Conservation (phyloP, 2,329 filamentous ascomycete species). For the Fusarium gaditjirri region DNA sequence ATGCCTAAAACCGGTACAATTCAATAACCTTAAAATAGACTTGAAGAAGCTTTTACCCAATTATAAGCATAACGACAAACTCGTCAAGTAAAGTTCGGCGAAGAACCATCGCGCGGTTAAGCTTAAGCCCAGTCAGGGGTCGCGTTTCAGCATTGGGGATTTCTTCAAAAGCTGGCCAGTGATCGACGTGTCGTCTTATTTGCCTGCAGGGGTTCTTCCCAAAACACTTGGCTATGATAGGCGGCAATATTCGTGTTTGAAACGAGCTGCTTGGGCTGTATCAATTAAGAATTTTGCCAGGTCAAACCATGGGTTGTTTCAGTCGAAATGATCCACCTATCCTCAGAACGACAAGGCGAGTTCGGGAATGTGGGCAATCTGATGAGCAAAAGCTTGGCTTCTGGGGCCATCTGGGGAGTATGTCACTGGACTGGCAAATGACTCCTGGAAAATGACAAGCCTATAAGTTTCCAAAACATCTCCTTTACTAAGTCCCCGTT, state of each 20-base stretch:
- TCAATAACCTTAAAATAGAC: not conserved
- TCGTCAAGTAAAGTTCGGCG: not conserved
- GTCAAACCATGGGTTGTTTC: conserved; percentile 34
- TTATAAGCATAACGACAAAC: not conserved
- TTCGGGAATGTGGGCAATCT: not conserved
- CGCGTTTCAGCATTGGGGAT: conserved; percentile 22
- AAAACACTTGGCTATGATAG: conserved; percentile 8
- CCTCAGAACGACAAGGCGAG: not conserved
- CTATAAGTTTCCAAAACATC: conserved; percentile 28
- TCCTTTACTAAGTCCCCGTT: not conserved
- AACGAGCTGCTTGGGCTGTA: conserved; percentile 21
- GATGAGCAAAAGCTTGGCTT: not conserved
- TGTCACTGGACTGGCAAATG: conserved; percentile 18
- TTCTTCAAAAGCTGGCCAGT: not conserved
- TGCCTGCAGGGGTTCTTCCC: not conserved
- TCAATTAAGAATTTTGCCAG: conserved; percentile 34
- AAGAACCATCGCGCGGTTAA: conserved; percentile 5
- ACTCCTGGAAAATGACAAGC: conserved; percentile 5
- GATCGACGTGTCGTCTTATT: not conserved
- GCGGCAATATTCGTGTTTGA: conserved; percentile 31
- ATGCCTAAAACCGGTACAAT: not conserved
- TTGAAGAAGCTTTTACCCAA: not conserved
- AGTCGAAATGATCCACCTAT: not conserved
- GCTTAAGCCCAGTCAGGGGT: conserved; percentile 29
- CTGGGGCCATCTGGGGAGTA: not conserved